These are phyloP conservation scores for Populus ilicifolia DNA, from an alignment of 345 rosid genomes.

Conservation along the genomic window DNA sequence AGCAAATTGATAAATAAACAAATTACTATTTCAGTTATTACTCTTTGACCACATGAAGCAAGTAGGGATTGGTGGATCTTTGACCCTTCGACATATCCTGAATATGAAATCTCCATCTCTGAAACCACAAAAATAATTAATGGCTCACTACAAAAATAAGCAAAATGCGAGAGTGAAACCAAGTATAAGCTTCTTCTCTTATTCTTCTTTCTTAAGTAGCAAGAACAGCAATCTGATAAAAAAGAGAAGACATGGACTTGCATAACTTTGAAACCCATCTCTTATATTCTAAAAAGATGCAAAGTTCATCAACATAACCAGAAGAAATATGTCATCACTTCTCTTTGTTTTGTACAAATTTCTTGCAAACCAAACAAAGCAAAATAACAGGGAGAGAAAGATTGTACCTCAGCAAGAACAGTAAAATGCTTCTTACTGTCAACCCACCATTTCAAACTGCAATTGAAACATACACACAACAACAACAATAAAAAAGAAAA, in stretches of 20 bases:
- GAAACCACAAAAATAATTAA: neutral
- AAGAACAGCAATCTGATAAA: neutral
- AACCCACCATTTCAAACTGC: conserved; percentile 13
- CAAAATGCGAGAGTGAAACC: neutral
- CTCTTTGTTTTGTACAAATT: neutral
- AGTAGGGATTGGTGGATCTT: conserved; percentile 6
- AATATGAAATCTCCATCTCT: conserved; percentile 35
- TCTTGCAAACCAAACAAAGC: neutral
- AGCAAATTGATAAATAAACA: neutral
- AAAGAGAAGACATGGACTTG: neutral
- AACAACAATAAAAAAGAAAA: neutral
- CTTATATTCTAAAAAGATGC: too few species aligned
- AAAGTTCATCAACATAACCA: neutral
- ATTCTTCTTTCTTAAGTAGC: neutral
- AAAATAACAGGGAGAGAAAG: neutral
- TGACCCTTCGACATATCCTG: conserved; percentile 22
- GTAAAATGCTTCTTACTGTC: conserved; percentile 8
- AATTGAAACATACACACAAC: neutral
- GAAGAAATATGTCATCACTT: neutral
- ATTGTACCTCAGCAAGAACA: conserved; percentile 22
- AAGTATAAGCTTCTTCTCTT: neutral
- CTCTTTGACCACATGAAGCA: conserved; percentile 31
- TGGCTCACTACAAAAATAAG: neutral
- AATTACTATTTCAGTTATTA: conserved; percentile 4
- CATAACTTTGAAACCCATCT: neutral